Evolutionary conservation across 768 basidiomycete species (phyloP).

Genomic region (Tulasnella sp.): DNA sequence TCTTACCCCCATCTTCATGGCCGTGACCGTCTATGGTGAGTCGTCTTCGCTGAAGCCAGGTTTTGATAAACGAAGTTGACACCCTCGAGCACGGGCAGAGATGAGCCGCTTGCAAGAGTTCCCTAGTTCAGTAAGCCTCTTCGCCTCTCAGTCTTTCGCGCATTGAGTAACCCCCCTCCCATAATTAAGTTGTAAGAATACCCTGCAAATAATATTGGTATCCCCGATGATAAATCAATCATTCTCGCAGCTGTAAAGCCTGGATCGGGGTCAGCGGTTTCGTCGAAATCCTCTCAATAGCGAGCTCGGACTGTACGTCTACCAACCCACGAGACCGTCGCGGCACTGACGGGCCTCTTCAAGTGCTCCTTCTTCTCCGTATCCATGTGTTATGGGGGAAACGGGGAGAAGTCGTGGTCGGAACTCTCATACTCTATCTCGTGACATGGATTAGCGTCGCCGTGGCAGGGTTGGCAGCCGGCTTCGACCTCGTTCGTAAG

Average conservation of each 20-base stretch:
- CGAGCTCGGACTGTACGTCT: background rate
- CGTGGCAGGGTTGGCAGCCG: background rate
- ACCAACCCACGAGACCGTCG: background rate
- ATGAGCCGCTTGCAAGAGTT: background rate
- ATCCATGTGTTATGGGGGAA: background rate
- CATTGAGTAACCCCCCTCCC: background rate
- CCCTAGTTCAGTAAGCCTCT: background rate
- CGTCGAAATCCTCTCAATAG: background rate
- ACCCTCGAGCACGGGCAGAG: background rate
- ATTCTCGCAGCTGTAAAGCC: background rate
- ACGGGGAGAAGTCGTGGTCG: background rate
- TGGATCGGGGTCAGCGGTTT: background rate
- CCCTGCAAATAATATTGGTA: background rate
- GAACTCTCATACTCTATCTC: background rate
- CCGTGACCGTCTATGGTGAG: background rate
- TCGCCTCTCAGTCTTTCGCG: background rate
- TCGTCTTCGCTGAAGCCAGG: background rate
- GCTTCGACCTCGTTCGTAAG: background rate
- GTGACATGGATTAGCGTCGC: background rate
- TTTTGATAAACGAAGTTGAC: background rate
- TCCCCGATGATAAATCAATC: background rate
- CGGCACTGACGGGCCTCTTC: background rate
- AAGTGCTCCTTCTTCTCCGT: background rate
- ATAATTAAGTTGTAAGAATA: background rate
- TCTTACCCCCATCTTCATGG: background rate